These are phyloP conservation scores for Mortierella sp. DNA, from an alignment of 371 early-diverging fungal genomes.

Conservation along the genomic window DNA sequence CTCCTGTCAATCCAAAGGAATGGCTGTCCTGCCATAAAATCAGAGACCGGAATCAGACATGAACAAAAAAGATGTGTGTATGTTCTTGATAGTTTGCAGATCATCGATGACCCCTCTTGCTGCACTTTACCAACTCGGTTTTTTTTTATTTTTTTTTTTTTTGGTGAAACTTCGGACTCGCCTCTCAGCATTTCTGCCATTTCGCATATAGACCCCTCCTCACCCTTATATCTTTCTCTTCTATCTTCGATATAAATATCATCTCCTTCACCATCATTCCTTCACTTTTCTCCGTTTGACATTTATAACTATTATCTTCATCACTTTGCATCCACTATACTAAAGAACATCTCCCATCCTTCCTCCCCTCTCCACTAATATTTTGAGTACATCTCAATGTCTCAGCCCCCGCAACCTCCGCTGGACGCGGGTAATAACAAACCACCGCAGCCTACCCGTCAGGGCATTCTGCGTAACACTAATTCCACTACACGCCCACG, in stretches of 20 bases:
- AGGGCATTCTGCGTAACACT: slow-evolving; percentile 30
- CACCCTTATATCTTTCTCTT: not conserved
- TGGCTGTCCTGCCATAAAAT: not conserved
- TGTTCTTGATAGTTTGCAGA: not conserved
- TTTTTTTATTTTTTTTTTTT: too few relatives aligned
- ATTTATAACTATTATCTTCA: not conserved
- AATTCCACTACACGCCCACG: not conserved
- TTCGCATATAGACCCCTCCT: not conserved
- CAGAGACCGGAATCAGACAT: slow-evolving; percentile 1
- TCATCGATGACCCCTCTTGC: too few relatives aligned
- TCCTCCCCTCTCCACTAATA: not conserved
- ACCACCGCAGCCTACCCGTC: slow-evolving; percentile 7
- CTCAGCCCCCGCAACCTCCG: slow-evolving; percentile 12
- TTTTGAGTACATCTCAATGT: slow-evolving; percentile 4
- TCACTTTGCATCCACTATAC: not conserved
- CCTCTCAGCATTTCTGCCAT: not conserved
- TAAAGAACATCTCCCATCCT: not conserved
- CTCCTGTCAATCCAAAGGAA: not conserved
- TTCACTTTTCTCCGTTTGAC: slow-evolving; percentile 3
- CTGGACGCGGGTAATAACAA: slow-evolving; percentile 1
- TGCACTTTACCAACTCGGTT: too few relatives aligned
- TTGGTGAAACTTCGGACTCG: not conserved
- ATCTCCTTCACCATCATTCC: not conserved
- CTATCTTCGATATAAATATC: too few relatives aligned
- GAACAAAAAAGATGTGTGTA: not conserved